A percentile compares a stretch with the other conserved stretches of the same genome.
Evolutionary conservation across 805 yeast species (phyloP).

Genomic region (Candida boidinii): DNA sequence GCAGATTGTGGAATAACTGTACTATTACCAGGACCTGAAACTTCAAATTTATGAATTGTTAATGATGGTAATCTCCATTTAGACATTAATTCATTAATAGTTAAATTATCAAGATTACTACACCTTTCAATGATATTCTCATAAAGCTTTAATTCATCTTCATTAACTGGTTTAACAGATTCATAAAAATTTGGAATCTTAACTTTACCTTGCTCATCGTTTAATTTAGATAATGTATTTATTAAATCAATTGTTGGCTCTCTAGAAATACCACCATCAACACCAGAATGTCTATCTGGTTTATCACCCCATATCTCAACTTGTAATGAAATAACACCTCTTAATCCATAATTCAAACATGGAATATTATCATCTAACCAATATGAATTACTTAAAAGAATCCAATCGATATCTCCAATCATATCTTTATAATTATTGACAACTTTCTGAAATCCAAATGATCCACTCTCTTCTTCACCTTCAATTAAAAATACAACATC

Average conservation of each 20-base stretch:
- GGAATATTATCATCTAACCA: conserved; percentile 91
- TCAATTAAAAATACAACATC: conserved; percentile 83
- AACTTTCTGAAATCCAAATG: conserved; percentile 71
- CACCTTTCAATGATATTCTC: conserved; percentile 44
- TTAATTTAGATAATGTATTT: conserved; percentile 57
- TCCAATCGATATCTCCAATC: conserved; percentile 81
- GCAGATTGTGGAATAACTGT: conserved; percentile 86
- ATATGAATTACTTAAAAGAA: conserved; percentile 80
- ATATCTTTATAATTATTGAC: conserved; percentile 40
- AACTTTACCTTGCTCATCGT: conserved; percentile 46
- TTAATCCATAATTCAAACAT: conserved; percentile 85
- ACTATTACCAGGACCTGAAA: conserved; percentile 83
- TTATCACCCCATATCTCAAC: conserved; percentile 61
- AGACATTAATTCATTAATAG: conserved; percentile 49
- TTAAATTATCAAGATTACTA: conserved; percentile 10
- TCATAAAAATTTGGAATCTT: conserved; percentile 64
- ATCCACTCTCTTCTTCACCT: conserved; percentile 95
- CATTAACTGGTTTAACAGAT: conserved; percentile 49
- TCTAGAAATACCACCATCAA: conserved; percentile 83
- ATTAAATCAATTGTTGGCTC: conserved; percentile 89
- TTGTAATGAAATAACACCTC: conserved; percentile 84
- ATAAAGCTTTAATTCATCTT: conserved; percentile 52
- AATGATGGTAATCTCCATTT: conserved; percentile 90
- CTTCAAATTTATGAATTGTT: conserved; percentile 75
- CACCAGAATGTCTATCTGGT: conserved; percentile 93